Evolutionary conservation across 2,329 filamentous ascomycete species (phyloP).

Genomic region (Aureobasidium sp.): DNA sequence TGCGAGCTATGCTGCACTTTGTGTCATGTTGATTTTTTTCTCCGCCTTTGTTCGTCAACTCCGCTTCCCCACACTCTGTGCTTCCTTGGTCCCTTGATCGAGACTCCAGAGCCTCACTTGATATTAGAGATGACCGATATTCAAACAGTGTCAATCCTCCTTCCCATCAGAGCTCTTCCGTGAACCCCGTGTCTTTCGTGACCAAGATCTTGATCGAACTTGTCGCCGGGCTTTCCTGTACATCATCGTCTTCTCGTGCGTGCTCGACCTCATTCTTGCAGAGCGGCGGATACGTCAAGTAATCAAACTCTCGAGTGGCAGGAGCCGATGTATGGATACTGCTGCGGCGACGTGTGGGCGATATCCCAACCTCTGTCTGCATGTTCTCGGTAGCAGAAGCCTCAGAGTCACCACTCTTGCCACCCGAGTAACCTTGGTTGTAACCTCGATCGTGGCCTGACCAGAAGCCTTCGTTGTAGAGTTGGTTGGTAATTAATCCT

Average conservation of each 20-base stretch:
- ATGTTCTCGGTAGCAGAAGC: background rate
- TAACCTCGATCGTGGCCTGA: background rate
- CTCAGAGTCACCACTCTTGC: background rate
- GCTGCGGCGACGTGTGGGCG: too few relatives aligned
- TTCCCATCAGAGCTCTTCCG: background rate
- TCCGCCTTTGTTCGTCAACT: background rate
- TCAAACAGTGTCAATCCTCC: background rate
- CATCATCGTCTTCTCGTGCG: background rate
- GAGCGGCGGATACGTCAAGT: background rate
- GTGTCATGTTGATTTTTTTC: background rate
- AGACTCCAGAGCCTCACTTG: background rate
- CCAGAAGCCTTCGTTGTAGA: background rate
- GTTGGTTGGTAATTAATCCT: background rate
- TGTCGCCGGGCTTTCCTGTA: background rate
- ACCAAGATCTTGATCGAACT: too few relatives aligned
- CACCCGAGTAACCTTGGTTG: background rate
- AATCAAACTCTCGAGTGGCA: background rate
- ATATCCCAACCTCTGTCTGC: background rate
- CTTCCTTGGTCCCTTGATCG: background rate
- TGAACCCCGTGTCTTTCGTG: too few relatives aligned
- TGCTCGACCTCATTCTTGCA: background rate
- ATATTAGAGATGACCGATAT: background rate
- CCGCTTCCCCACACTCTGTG: background rate
- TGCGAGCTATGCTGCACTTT: background rate
- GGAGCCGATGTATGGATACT: background rate